Percentiles rank a stretch among this genome's conserved stretches.
Conservation (phyloP, 202 grass and related monocot genomes). For the Dendrocalamus latiflorus region DNA sequence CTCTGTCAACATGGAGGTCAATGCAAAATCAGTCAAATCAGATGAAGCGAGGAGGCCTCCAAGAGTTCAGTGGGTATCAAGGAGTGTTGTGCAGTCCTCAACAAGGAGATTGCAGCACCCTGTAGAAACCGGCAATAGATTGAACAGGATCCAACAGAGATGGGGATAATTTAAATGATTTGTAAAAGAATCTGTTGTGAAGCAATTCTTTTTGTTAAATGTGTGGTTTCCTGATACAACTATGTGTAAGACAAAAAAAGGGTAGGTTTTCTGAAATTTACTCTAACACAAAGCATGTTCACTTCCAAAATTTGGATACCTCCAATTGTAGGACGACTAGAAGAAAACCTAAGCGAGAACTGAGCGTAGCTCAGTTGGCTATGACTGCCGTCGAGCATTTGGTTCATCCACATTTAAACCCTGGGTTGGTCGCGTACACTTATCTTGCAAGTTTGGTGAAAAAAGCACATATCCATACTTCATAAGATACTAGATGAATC, state of each 20-base stretch:
- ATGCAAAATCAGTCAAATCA: not conserved
- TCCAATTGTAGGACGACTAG: conserved; percentile 27
- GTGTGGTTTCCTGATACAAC: not conserved
- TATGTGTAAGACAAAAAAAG: not conserved
- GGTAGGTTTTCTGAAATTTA: not conserved
- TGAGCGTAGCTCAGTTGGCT: too few species aligned
- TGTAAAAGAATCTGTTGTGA: not conserved
- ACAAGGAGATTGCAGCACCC: not conserved
- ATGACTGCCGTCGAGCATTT: too few species aligned
- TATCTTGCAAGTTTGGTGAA: too few species aligned
- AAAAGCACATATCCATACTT: too few species aligned
- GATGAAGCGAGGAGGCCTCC: not conserved
- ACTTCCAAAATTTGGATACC: conserved; percentile 26
- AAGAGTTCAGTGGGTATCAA: too few species aligned
- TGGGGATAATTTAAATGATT: not conserved
- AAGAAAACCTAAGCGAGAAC: too few species aligned
- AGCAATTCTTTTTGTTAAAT: not conserved
- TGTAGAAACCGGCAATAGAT: not conserved
- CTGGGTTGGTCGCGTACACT: too few species aligned
- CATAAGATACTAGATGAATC: too few species aligned
- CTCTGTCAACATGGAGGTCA: not conserved
- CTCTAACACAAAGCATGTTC: conserved; percentile 25
- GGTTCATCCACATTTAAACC: too few species aligned
- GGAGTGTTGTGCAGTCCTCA: not conserved
- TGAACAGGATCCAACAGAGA: not conserved